Conservation (phyloP, 371 early-diverging fungal species). For the Mucor piriformis region DNA sequence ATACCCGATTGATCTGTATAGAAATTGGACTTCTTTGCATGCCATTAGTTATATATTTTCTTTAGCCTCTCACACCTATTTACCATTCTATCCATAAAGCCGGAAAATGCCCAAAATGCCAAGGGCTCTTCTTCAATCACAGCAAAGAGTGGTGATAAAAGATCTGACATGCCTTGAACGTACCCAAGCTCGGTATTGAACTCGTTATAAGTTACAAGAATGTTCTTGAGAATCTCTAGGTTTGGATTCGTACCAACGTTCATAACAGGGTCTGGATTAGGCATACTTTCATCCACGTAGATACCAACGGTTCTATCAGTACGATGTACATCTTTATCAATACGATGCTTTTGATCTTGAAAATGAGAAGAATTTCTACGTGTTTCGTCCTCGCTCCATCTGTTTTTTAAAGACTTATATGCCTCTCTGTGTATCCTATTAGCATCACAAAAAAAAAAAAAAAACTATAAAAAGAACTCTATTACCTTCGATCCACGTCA, state of each 20-base stretch:
- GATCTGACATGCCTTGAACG: constrained; percentile 98
- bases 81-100: constrained; percentile 88
- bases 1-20: constrained; percentile 87
- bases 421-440: constrained; percentile 42
- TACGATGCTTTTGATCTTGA: constrained; percentile 82
- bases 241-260: constrained; percentile 63
- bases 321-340: constrained; percentile 92
- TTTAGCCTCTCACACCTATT: too few species aligned
- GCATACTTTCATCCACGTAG: constrained; percentile 71
- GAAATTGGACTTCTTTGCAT: constrained; percentile 68
- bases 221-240: constrained; percentile 78
- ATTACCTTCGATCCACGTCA: constrained; percentile 53
- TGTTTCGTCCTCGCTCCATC: constrained; percentile 70
- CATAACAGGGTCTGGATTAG: constrained; percentile 57
- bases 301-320: constrained; percentile 86
- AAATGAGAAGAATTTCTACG: constrained; percentile 56
- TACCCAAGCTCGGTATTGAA: constrained; percentile 69
- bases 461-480: too few species aligned
- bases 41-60: not conserved
- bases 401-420: constrained; percentile 71
- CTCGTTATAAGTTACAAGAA: constrained; percentile 87
- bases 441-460: not conserved
- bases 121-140: constrained; percentile 83
- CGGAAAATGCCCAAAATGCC: constrained; percentile 88
- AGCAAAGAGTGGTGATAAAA: constrained; percentile 85